These are phyloP conservation scores for Ramaria sp. DNA, from an alignment of 768 basidiomycete genomes.

Conservation along the genomic window DNA sequence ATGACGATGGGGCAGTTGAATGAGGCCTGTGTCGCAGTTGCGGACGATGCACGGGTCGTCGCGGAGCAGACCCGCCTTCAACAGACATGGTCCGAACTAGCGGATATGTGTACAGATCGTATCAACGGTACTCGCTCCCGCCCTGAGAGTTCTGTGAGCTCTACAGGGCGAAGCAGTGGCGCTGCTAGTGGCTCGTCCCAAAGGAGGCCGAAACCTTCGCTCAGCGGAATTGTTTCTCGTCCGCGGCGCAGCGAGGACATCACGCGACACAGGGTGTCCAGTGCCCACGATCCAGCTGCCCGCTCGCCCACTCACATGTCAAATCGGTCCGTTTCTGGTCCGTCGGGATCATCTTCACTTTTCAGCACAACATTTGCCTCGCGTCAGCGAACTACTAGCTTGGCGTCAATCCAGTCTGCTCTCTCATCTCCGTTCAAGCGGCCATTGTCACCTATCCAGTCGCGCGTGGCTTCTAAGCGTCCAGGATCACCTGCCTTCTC, in stretches of 20 bases:
- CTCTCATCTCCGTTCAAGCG: conserved; percentile 23
- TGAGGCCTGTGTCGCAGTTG: conserved; percentile 29
- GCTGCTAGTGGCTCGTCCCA: conserved; percentile 23
- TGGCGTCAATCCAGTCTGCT: conserved; percentile 35
- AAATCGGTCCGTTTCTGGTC: conserved; percentile 66
- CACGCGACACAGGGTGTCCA: conserved; percentile 41
- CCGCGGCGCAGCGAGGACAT: conserved; percentile 9
- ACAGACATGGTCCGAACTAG: conserved; percentile 73
- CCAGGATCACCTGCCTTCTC: conserved; percentile 53
- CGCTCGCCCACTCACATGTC: conserved; percentile 35
- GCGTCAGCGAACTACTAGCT: conserved; percentile 70
- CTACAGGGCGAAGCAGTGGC: conserved; percentile 46
- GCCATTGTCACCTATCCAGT: conserved; percentile 23
- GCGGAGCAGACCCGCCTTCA: conserved; percentile 55
- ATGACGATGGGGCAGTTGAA: conserved; percentile 38
- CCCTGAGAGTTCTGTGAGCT: conserved; percentile 50
- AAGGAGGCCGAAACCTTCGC: conserved; percentile 10
- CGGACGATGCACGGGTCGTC: conserved; percentile 49
- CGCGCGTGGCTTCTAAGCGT: conserved; percentile 27
- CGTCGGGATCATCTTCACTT: conserved; percentile 34
- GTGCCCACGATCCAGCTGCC: conserved; percentile 12
- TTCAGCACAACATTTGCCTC: conserved; percentile 68
- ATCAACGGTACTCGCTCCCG: conserved; percentile 52
- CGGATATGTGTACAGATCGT: conserved; percentile 70
- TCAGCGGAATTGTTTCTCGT: not conserved